phyloP scores from a whole-genome alignment of 2,329 filamentous ascomycete genomes.

The Arthrinium phaeospermum region DNA sequence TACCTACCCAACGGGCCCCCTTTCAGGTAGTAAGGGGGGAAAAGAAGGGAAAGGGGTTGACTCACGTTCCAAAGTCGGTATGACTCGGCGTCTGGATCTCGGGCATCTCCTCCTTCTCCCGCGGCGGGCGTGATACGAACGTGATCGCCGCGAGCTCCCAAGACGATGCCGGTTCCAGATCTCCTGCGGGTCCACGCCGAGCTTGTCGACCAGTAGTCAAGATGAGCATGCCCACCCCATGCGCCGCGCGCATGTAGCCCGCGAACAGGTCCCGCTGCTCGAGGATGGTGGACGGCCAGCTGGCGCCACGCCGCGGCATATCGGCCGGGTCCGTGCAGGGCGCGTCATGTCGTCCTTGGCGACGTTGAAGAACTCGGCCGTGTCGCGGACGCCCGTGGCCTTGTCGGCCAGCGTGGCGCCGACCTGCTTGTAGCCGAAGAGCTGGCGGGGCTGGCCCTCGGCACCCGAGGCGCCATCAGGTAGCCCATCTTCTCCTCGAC shows the following conservation, averaged over 20 bases:
- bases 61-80: slow-evolving; percentile 45
- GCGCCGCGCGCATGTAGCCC: slow-evolving; percentile 35
- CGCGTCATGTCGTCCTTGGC: slow-evolving; percentile 40
- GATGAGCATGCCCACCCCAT: slow-evolving; percentile 37
- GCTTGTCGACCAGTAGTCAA: slow-evolving; percentile 35
- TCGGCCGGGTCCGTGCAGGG: slow-evolving; percentile 20
- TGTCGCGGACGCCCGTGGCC: slow-evolving; percentile 33
- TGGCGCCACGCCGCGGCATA: slow-evolving; percentile 28
- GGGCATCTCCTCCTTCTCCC: slow-evolving; percentile 37
- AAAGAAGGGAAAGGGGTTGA: slow-evolving; percentile 23
- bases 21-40: too few relatives aligned
- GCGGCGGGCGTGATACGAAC: slow-evolving; percentile 39
- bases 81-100: slow-evolving; percentile 41
- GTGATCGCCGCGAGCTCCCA: slow-evolving; percentile 38
- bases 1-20: too few relatives aligned
- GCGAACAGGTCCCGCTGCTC: slow-evolving; percentile 33
- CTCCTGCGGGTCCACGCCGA: slow-evolving; percentile 35
- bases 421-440: slow-evolving; percentile 41
- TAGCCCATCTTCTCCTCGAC: slow-evolving; percentile 36
- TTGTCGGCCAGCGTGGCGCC: slow-evolving; percentile 38
- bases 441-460: slow-evolving; percentile 28
- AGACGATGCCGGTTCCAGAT: slow-evolving; percentile 37
- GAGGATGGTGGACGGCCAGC: slow-evolving; percentile 36
- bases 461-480: slow-evolving; percentile 10
- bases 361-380: slow-evolving; percentile 43